These are phyloP conservation scores for Fusarium concolor DNA, from an alignment of 2,329 filamentous ascomycete genomes.

Conservation along the genomic window DNA sequence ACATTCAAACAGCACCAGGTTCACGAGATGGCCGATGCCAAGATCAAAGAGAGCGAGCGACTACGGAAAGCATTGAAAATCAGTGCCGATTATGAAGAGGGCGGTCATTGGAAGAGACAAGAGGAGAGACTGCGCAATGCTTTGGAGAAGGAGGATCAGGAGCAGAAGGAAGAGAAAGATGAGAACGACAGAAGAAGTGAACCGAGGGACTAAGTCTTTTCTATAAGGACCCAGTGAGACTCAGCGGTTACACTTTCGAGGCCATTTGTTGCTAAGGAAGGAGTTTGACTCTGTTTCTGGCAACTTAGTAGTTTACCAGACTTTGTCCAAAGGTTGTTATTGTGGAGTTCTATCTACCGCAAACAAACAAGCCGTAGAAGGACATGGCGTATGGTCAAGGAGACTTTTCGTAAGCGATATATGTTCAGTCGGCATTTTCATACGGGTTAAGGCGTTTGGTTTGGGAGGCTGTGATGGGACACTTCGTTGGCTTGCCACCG, in stretches of 20 bases:
- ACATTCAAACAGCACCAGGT: constrained; percentile 92
- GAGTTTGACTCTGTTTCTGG: neutral
- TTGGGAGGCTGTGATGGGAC: neutral
- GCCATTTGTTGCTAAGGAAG: neutral
- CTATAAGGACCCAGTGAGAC: neutral
- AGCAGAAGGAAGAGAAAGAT: constrained; percentile 52
- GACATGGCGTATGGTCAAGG: neutral
- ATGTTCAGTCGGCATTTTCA: neutral
- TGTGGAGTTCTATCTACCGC: neutral
- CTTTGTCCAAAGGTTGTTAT: neutral
- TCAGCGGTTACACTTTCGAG: neutral
- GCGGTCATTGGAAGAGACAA: constrained; percentile 85
- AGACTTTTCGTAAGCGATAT: neutral
- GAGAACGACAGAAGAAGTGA: constrained; percentile 54
- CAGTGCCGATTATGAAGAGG: constrained; percentile 85
- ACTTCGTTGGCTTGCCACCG: neutral
- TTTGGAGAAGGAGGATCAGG: constrained; percentile 53
- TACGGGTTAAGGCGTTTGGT: constrained; percentile 25
- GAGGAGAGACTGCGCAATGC: constrained; percentile 72
- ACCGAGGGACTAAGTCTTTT: constrained; percentile 18
- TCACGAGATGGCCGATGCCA: constrained; percentile 94
- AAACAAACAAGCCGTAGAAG: too few species aligned
- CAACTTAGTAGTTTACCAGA: neutral
- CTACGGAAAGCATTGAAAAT: constrained; percentile 89
- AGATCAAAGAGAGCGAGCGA: constrained; percentile 94